A percentile compares a stretch with the other conserved stretches of the same genome.
Evolutionary conservation across 2,329 filamentous ascomycete genomes (phyloP).

Genomic region (Exserohilum turcica): DNA sequence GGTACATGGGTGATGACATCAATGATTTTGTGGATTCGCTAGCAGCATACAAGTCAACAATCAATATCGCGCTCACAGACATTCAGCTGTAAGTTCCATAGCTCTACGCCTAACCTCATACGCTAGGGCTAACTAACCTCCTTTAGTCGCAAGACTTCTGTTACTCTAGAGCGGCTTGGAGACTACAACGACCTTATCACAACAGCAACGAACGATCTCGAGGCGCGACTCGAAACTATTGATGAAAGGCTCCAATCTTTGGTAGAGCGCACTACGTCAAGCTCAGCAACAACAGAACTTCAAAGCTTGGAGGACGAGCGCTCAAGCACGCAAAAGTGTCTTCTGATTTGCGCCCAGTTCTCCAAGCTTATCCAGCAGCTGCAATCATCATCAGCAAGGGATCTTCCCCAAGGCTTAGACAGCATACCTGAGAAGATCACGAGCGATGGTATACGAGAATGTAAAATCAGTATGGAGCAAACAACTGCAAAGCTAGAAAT

Average conservation of each 20-base stretch:
- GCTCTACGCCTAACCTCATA: not conserved
- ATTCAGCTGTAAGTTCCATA: slow-evolving; percentile 47
- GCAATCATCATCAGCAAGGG: not conserved
- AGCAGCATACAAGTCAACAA: slow-evolving; percentile 46
- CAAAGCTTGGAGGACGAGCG: not conserved
- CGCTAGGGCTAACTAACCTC: not conserved
- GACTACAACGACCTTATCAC: slow-evolving; percentile 19
- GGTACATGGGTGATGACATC: slow-evolving; percentile 54
- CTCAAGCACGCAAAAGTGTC: not conserved
- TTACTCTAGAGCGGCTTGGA: slow-evolving; percentile 11
- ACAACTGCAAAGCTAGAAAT: not conserved
- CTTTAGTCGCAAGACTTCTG: slow-evolving; percentile 19
- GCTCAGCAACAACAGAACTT: not conserved
- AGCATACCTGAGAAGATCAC: not conserved
- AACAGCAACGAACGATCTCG: slow-evolving; percentile 18
- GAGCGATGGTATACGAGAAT: not conserved
- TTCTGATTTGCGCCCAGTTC: not conserved
- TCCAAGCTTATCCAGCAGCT: not conserved
- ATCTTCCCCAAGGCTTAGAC: not conserved
- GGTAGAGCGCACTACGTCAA: slow-evolving; percentile 1
- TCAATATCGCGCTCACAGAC: slow-evolving; percentile 49
- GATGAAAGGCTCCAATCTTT: slow-evolving; percentile 18
- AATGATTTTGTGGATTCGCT: slow-evolving; percentile 50
- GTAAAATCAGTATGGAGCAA: not conserved
- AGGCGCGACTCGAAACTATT: slow-evolving; percentile 17